Conservation (phyloP, 352 stramenopile species). For the Thalassiosira sp. region DNA sequence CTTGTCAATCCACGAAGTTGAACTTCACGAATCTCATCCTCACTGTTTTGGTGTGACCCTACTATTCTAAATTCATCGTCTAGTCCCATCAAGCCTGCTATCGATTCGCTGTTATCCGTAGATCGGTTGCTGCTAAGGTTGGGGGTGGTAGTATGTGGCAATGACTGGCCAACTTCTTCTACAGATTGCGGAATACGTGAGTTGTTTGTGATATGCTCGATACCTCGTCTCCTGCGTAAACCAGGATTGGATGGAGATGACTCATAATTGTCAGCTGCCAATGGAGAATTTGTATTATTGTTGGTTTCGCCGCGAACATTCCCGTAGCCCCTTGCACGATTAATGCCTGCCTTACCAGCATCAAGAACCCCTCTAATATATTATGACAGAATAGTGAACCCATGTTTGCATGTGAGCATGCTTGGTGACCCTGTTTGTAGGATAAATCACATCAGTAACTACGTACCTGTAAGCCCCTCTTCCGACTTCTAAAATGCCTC, state of each 20-base stretch:
- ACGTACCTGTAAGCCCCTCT: conserved; percentile 32
- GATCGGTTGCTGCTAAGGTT: background rate
- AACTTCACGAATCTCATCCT: conserved; percentile 72
- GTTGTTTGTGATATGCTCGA: background rate
- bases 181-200: background rate
- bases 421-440: too few species aligned
- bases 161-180: too few species aligned
- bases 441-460: background rate
- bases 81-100: conserved; percentile 42
- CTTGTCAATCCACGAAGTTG: conserved; percentile 71
- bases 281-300: background rate
- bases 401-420: background rate
- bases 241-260: background rate
- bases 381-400: background rate
- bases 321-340: conserved; percentile 24
- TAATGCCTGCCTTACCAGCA: conserved; percentile 26
- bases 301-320: conserved; percentile 1
- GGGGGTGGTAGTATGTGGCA: too few species aligned
- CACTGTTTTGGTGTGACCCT: conserved; percentile 15
- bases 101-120: conserved; percentile 14
- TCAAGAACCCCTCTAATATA: conserved; percentile 19
- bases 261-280: background rate
- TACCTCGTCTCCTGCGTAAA: conserved; percentile 1
- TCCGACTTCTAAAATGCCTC: conserved; percentile 35
- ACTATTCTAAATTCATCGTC: conserved; percentile 47